These are phyloP conservation scores for Arachis monticola DNA, from an alignment of 331 rosid genomes.

Conservation along the genomic window DNA sequence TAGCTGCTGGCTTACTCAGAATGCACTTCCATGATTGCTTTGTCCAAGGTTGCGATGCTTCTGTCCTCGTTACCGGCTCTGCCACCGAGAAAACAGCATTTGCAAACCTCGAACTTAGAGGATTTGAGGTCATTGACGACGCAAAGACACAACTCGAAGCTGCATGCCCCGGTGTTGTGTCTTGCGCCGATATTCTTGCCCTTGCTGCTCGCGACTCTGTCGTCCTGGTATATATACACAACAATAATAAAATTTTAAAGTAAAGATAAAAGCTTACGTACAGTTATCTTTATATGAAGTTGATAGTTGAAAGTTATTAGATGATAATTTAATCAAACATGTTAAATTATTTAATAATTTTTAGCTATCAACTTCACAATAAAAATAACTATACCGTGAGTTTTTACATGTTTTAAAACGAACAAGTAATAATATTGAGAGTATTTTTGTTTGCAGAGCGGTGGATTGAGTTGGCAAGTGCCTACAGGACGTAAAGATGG, in stretches of 20 bases:
- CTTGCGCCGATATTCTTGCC: slow-evolving; percentile 58
- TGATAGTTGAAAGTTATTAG: too few species aligned
- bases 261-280: too few species aligned
- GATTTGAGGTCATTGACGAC: slow-evolving; percentile 52
- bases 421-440: not conserved
- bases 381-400: too few species aligned
- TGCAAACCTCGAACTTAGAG: slow-evolving; percentile 43
- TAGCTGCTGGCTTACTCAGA: slow-evolving; percentile 74
- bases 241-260: too few species aligned
- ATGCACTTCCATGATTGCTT: slow-evolving; percentile 90
- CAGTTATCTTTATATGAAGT: too few species aligned
- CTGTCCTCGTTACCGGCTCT: slow-evolving; percentile 64
- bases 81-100: slow-evolving; percentile 43
- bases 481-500: slow-evolving; percentile 57
- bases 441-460: slow-evolving; percentile 36
- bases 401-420: too few species aligned
- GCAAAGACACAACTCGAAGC: slow-evolving; percentile 48
- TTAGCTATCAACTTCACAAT: too few species aligned
- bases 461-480: slow-evolving; percentile 50
- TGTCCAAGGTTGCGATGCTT: slow-evolving; percentile 79
- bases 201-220: slow-evolving; percentile 69
- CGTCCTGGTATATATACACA: slow-evolving; percentile 37
- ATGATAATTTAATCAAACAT: too few species aligned
- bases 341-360: too few species aligned
- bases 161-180: slow-evolving; percentile 48